Evolutionary conservation across 2,329 filamentous ascomycete species (phyloP).

Genomic region (Esteya vermicola): DNA sequence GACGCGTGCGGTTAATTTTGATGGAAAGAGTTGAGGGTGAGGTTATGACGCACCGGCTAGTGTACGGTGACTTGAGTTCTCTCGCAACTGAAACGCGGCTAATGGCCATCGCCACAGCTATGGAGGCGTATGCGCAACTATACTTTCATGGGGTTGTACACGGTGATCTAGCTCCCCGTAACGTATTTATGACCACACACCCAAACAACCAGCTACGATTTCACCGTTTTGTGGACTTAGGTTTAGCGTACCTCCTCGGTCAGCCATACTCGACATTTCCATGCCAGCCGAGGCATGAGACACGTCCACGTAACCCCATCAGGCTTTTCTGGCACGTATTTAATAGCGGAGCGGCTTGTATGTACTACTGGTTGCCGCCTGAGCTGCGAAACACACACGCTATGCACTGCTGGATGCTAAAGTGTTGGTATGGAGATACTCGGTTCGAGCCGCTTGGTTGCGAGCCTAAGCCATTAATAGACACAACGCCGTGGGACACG

Average conservation of each 20-base stretch:
- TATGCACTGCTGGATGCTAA: conserved; percentile 8
- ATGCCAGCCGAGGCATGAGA: conserved; percentile 1
- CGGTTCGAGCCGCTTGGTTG: conserved; percentile 7
- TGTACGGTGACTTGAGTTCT: conserved; percentile 6
- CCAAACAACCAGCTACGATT: not conserved
- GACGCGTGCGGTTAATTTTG: conserved; percentile 7
- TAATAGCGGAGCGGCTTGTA: conserved; percentile 7
- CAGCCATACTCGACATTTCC: not conserved
- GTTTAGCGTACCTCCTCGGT: conserved; percentile 7
- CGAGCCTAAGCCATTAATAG: not conserved
- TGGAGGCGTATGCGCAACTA: conserved; percentile 9
- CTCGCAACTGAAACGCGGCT: conserved; percentile 5
- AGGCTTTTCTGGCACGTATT: conserved; percentile 9
- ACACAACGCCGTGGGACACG: conserved; percentile 4
- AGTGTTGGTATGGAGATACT: conserved; percentile 8
- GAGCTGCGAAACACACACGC: conserved; percentile 5
- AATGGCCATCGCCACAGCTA: conserved; percentile 2
- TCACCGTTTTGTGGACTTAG: conserved; percentile 9
- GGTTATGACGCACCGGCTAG: conserved; percentile 6
- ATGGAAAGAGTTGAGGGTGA: conserved; percentile 4
- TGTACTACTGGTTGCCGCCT: conserved; percentile 10
- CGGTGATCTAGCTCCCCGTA: conserved; percentile 9
- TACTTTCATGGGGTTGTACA: conserved; percentile 8
- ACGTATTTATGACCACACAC: conserved; percentile 6
- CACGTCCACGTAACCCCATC: conserved; percentile 9